These are phyloP conservation scores for Daphne laureola DNA, from an alignment of 441 rosid genomes.

Conservation along the genomic window DNA sequence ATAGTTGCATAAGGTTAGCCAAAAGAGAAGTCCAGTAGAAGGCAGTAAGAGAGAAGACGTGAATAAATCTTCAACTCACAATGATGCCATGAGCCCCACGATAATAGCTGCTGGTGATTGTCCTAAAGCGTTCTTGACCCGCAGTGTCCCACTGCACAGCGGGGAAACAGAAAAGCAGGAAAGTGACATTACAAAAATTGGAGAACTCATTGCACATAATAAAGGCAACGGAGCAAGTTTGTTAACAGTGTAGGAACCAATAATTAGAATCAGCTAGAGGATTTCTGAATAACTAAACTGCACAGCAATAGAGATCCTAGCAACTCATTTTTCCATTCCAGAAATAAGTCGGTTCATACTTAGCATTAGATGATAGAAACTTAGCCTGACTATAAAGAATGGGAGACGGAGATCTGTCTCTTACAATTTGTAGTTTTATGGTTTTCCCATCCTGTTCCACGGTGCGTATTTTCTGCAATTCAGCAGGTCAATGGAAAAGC, in stretches of 20 bases:
- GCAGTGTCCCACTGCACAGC: conserved; percentile 67
- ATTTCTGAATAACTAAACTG: no score
- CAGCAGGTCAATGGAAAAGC: conserved; percentile 6
- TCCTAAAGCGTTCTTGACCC: conserved; percentile 67
- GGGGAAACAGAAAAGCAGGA: conserved; percentile 6
- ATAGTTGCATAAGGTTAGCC: conserved; percentile 2
- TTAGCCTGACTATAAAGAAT: not conserved
- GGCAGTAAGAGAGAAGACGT: not conserved
- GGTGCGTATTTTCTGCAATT: conserved; percentile 81
- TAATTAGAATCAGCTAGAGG: no score
- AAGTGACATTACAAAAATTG: not conserved
- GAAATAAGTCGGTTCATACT: no score
- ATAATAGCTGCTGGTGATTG: conserved; percentile 70
- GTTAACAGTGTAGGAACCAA: no score
- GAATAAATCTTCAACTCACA: conserved; percentile 19
- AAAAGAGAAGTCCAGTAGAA: conserved; percentile 1
- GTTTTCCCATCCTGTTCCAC: conserved; percentile 98
- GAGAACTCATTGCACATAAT: no score
- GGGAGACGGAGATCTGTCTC: conserved; percentile 12
- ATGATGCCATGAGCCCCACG: conserved; percentile 74
- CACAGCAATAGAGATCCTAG: no score
- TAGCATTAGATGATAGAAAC: no score
- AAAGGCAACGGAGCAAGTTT: no score
- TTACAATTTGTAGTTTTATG: conserved; percentile 89
- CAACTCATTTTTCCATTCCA: no score